Base-by-base conservation (phyloP, 2,329 filamentous ascomycete genomes). In the Trichoderma koningii region DNA sequence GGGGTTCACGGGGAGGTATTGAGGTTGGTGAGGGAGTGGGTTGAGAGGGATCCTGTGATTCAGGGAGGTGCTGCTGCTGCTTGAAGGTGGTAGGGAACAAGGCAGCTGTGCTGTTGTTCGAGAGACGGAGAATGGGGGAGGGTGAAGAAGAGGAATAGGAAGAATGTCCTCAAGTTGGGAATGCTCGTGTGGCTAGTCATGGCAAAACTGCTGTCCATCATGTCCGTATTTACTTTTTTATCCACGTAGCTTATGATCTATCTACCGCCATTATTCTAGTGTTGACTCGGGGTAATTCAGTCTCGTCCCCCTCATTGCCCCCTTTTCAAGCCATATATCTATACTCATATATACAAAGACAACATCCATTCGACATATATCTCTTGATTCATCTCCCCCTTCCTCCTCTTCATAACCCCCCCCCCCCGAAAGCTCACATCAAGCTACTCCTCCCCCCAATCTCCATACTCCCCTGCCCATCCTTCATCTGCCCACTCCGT, bases 401-500 rank as follows among this genome's bases (percentile, higher is more conserved):
- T 52, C 17, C 38, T 19, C n/a, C 41, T 23, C 19, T 34, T 23
- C 38, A 26, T 23, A 23, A 2, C 41, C 4, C 12, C 26, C 14
- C 3, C 12, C 19, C 12, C 15, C 23, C 38, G 28, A 28, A 14
- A 66, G 67, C 61, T 72, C 78, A 97, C 95, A 98, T 98, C 77
- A 99, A 81, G 78, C 93, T 98, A 71, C 90, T 94, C 74, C 95
- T 83, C 15, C 93, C 95, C 7, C 95, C 95, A 78, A 99, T 87
- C 78, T 98, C 95, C 76, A 89, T 96, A 64, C 90, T 91, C 0
- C 91, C 93, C 77, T 98, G 92, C 1, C 95, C 95, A 76, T 90
- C 94, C 66, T 89, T 92, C 92, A 99, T 93, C 80, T 98, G 93
- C 7, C 95, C 95, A 76, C 93, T 97, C 70, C 95, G 84, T 0